phyloP scores from a whole-genome alignment of 345 rosid species.

The Turnera subulata region DNA sequence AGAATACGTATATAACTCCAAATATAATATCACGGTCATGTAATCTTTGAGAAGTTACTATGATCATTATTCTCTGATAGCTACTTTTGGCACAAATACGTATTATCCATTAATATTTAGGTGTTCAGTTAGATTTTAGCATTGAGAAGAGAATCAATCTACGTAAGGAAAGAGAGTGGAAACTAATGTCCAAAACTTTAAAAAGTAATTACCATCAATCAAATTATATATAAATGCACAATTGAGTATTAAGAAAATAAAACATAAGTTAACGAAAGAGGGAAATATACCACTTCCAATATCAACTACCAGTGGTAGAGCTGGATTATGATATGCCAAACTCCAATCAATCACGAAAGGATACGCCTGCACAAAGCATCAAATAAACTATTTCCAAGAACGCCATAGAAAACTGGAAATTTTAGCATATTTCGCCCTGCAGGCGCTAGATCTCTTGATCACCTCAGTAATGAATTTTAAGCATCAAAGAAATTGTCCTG shows the following conservation, averaged over 20 bases:
- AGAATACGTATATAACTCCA: not conserved
- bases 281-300: constrained; percentile 58
- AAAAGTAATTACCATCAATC: no score
- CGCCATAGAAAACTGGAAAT: constrained; percentile 4
- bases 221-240: no score
- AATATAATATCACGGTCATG: not conserved
- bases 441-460: no score
- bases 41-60: not conserved
- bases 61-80: no score
- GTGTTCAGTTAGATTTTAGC: no score
- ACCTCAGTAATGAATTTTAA: constrained; percentile 6
- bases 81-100: not conserved
- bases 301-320: constrained; percentile 60
- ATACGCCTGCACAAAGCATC: constrained; percentile 48
- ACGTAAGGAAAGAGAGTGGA: no score
- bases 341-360: constrained; percentile 55
- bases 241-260: constrained; percentile 7
- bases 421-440: no score
- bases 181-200: no score
- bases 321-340: constrained; percentile 32
- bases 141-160: no score
- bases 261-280: constrained; percentile 5
- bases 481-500: not conserved
- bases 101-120: no score
- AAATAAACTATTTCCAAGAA: constrained; percentile 10